Conservation (phyloP, 495 filamentous ascomycete species). For the Podospora tetraspora region DNA sequence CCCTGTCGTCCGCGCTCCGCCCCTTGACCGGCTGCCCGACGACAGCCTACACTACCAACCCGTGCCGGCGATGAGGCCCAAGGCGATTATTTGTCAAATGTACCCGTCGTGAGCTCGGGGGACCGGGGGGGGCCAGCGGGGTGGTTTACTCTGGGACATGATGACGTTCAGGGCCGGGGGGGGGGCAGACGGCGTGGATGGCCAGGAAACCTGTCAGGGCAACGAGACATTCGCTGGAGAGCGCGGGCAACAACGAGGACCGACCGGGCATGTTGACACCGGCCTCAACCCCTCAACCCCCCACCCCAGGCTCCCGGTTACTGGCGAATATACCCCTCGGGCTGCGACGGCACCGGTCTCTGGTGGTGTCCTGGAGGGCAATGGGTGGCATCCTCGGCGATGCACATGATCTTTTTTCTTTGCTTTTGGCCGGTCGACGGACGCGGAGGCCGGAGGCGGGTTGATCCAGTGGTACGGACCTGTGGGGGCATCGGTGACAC, state of each 20-base stretch:
- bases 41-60: constrained; percentile 6
- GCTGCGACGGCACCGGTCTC: constrained; percentile 15
- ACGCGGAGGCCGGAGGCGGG: not conserved
- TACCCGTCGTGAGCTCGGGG: not conserved
- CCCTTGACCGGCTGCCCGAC: constrained; percentile 10
- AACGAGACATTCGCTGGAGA: not conserved
- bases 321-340: constrained; percentile 14
- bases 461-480: constrained; percentile 1
- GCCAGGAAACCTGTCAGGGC: not conserved
- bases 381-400: constrained; percentile 13
- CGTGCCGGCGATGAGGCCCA: constrained; percentile 6
- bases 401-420: constrained; percentile 18
- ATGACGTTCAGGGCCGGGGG: not conserved
- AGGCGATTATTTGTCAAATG: constrained; percentile 3
- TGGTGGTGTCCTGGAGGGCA: constrained; percentile 11
- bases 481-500: constrained; percentile 1
- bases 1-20: not conserved
- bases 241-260: constrained; percentile 1
- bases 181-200: not conserved
- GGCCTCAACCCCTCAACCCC: constrained; percentile 10
- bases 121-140: not conserved
- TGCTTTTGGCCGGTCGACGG: constrained; percentile 4
- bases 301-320: constrained; percentile 9
- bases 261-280: not conserved
- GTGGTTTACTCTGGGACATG: not conserved